A percentile compares a stretch with the other conserved stretches of the same genome.
These are phyloP conservation scores for Diaporthe australafricana DNA, from an alignment of 2,329 filamentous ascomycete species.

Conservation along the genomic window DNA sequence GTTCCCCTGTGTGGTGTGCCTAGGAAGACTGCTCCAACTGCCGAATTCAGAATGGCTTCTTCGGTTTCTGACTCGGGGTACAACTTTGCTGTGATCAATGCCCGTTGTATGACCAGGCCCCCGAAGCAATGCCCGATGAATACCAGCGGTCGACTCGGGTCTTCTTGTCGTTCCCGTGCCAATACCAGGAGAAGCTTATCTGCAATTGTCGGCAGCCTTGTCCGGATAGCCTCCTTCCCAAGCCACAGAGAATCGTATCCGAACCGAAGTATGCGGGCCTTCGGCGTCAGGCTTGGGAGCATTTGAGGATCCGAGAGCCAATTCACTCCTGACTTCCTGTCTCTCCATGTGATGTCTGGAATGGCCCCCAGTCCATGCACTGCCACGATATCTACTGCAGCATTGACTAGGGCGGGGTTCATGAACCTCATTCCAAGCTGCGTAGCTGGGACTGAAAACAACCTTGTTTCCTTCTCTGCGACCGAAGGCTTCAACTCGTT, in stretches of 20 bases:
- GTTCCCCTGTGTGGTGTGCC: not conserved
- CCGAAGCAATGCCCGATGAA: not conserved
- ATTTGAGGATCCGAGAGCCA: constrained; percentile 12
- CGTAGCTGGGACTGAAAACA: not conserved
- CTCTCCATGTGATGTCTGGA: constrained; percentile 3
- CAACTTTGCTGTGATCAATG: not conserved
- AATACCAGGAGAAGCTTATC: not conserved
- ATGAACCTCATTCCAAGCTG: not conserved
- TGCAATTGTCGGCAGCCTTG: constrained; percentile 6
- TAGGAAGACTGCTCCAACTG: not conserved
- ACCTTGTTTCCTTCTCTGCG: not conserved
- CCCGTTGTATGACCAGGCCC: not conserved
- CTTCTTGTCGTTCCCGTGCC: not conserved
- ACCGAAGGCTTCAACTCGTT: not conserved
- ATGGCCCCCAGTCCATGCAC: not conserved
- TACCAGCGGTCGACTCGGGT: not conserved
- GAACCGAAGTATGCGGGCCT: constrained; percentile 1
- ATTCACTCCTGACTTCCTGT: constrained; percentile 7
- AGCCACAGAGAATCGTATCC: constrained; percentile 11
- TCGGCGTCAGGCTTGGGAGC: not conserved
- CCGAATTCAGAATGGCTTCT: not conserved
- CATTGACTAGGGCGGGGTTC: not conserved
- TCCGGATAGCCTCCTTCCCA: not conserved
- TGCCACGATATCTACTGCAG: not conserved
- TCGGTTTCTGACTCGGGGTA: not conserved